phyloP scores from a whole-genome alignment of 306 rosid species.

The Quercus suber region DNA sequence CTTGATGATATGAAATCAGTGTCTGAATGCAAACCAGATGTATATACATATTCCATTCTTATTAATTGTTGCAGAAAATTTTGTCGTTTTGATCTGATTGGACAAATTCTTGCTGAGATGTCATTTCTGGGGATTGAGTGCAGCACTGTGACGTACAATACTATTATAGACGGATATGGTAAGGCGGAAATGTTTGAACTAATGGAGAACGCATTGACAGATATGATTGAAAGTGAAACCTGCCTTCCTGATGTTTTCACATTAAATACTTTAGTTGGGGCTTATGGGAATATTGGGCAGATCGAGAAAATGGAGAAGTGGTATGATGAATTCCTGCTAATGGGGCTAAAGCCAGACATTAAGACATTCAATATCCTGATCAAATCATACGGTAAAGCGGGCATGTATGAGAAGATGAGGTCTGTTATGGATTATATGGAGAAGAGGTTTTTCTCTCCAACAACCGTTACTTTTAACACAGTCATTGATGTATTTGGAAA shows the following conservation, averaged over 20 bases:
- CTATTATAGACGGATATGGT: conserved; percentile 76
- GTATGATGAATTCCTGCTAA: conserved; percentile 83
- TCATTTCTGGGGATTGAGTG: conserved; percentile 56
- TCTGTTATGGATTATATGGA: conserved; percentile 72
- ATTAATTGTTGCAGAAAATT: conserved; percentile 59
- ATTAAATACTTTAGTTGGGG: conserved; percentile 61
- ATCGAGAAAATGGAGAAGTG: conserved; percentile 89
- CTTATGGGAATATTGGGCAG: conserved; percentile 60
- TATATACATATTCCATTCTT: conserved; percentile 69
- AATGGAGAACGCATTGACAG: conserved; percentile 64
- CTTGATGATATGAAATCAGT: conserved; percentile 82
- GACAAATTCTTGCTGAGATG: conserved; percentile 61
- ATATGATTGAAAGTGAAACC: conserved; percentile 76
- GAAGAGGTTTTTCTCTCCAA: conserved; percentile 62
- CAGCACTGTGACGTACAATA: conserved; percentile 70
- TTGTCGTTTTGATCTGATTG: conserved; percentile 57
- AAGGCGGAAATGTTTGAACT: conserved; percentile 74
- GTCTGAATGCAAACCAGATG: conserved; percentile 66
- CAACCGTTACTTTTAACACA: conserved; percentile 74
- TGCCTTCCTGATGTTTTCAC: conserved; percentile 83
- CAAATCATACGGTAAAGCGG: conserved; percentile 75
- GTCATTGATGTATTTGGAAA: conserved; percentile 76
- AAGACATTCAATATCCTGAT: conserved; percentile 84
- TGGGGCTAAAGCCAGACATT: conserved; percentile 70
- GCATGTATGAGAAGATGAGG: conserved; percentile 63